These are phyloP conservation scores for Nadsonia commutata DNA, from an alignment of 1,139 yeast genomes.

Conservation along the genomic window DNA sequence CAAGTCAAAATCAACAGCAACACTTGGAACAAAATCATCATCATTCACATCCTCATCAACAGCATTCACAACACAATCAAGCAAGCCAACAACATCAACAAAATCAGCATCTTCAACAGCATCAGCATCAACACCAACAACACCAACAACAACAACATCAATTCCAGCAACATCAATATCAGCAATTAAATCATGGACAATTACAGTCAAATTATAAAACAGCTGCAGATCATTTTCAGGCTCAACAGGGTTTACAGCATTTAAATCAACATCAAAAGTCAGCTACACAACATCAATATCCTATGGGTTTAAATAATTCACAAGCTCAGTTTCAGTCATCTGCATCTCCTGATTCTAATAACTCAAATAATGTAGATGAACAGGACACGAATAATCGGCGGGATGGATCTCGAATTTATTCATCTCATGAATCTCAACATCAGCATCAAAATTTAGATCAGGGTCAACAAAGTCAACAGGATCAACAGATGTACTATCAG, in stretches of 20 bases:
- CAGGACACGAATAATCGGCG: background rate
- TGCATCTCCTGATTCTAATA: too few relatives aligned
- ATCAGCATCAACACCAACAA: background rate
- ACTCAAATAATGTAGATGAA: background rate
- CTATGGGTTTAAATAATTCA: too few relatives aligned
- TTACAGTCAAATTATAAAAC: too few relatives aligned
- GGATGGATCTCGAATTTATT: background rate
- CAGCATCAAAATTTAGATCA: too few relatives aligned
- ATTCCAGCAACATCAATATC: too few relatives aligned
- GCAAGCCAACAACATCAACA: background rate
- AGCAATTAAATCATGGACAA: too few relatives aligned
- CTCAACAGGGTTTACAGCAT: too few relatives aligned
- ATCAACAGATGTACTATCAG: background rate
- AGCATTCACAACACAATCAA: background rate
- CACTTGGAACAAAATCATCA: background rate
- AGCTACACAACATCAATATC: too few relatives aligned
- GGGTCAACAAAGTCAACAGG: background rate
- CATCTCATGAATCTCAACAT: too few relatives aligned
- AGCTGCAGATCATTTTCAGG: too few relatives aligned
- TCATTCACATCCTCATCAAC: background rate
- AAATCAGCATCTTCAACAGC: background rate
- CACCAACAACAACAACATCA: background rate
- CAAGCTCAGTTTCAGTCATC: too few relatives aligned
- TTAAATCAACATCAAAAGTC: too few relatives aligned
- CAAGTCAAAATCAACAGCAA: background rate